A percentile compares a stretch with the other conserved stretches of the same genome.
Evolutionary conservation across 176 grass and related monocot species (phyloP).

Genomic region (Luzula sylvatica): DNA sequence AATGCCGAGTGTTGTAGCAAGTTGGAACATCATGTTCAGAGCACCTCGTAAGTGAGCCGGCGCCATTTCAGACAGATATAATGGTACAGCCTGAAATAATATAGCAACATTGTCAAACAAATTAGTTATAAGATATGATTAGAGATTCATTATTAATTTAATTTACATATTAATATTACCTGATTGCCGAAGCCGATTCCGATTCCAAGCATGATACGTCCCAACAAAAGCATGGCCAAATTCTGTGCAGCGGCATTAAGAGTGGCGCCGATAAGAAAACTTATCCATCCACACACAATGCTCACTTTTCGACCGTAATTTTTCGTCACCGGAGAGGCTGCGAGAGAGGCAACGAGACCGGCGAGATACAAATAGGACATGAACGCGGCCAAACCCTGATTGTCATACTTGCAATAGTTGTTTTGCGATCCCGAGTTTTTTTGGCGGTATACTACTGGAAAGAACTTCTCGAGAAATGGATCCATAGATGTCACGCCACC

Average conservation of each 20-base stretch:
- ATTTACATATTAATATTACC: too few relatives aligned
- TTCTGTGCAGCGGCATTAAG: constrained; percentile 42
- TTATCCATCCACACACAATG: constrained; percentile 73
- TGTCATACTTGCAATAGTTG: constrained; percentile 96
- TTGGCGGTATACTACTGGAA: constrained; percentile 50
- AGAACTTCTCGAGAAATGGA: constrained; percentile 88
- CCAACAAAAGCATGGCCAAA: constrained; percentile 53
- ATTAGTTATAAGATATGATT: too few relatives aligned
- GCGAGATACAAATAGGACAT: constrained; percentile 68
- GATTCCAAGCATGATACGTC: constrained; percentile 48
- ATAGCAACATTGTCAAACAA: too few relatives aligned
- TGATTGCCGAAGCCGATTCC: constrained; percentile 73
- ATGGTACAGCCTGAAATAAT: constrained; percentile 39
- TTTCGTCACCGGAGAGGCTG: constrained; percentile 46
- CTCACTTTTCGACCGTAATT: constrained; percentile 69
- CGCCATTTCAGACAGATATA: constrained; percentile 48
- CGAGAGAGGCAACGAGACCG: constrained; percentile 57
- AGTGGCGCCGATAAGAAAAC: constrained; percentile 44
- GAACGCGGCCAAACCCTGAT: constrained; percentile 63
- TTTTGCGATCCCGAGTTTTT: constrained; percentile 52
- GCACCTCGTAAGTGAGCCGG: constrained; percentile 28
- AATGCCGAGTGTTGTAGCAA: constrained; percentile 44
- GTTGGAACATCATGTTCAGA: constrained; percentile 46
- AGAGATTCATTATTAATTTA: too few relatives aligned
- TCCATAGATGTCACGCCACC: constrained; percentile 92